phyloP scores from a whole-genome alignment of 345 rosid species.

The Zanthoxylum bungeanum region DNA sequence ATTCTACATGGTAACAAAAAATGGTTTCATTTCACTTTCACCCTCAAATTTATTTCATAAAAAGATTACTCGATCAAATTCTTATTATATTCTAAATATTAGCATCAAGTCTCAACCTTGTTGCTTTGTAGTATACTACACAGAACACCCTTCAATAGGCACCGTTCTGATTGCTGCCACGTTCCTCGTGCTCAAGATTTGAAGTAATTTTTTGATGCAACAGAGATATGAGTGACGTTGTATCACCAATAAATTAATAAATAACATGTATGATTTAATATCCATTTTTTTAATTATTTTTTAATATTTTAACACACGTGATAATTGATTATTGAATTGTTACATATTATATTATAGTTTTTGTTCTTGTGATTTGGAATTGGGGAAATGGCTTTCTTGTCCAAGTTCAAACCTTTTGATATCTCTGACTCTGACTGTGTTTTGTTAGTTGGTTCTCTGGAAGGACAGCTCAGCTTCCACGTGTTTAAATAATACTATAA shows the following conservation, averaged over 20 bases:
- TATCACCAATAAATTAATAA: no score
- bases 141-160: not conserved
- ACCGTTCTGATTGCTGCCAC: not conserved
- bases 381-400: not conserved
- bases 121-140: not conserved
- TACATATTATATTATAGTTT: no score
- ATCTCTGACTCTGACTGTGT: slow-evolving; percentile 6
- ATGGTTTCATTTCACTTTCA: slow-evolving; percentile 4
- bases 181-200: not conserved
- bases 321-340: no score
- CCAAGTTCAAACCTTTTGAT: not conserved
- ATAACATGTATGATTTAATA: no score
- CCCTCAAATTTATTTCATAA: not conserved
- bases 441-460: slow-evolving; percentile 24
- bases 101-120: not conserved
- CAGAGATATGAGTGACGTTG: no score
- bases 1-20: not conserved
- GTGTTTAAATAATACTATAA: not conserved
- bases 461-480: slow-evolving; percentile 24
- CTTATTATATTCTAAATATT: not conserved
- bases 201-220: no score
- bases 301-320: no score
- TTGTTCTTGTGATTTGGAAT: not conserved
- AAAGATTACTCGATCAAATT: not conserved
- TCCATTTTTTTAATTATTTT: no score